These are phyloP conservation scores for Cladophialophora psammophila DNA, from an alignment of 2,329 filamentous ascomycete species.

Conservation along the genomic window DNA sequence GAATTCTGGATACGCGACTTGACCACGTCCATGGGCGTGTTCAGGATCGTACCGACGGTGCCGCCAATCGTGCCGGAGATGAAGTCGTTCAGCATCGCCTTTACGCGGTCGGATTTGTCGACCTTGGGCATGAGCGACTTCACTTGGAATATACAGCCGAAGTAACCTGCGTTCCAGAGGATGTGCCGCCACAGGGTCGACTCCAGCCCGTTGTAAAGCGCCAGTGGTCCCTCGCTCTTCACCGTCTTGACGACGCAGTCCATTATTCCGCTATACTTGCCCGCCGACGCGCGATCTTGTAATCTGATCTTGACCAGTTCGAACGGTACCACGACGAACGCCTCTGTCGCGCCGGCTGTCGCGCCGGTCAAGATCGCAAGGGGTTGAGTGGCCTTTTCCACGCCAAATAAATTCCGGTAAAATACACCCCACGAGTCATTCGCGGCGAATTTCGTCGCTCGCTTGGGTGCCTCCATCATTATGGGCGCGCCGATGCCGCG, in stretches of 20 bases:
- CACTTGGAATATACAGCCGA: conserved; percentile 98
- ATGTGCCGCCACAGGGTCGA: conserved; percentile 96
- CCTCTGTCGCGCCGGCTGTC: conserved; percentile 91
- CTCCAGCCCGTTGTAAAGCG: conserved; percentile 96
- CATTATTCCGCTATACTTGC: conserved; percentile 67
- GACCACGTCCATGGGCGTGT: conserved; percentile 96
- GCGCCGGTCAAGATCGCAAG: conserved; percentile 93
- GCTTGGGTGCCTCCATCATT: conserved; percentile 95
- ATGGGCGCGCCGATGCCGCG: conserved; percentile 95
- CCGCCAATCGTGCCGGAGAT: conserved; percentile 87
- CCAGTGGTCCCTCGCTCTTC: conserved; percentile 79
- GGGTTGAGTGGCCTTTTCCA: conserved; percentile 86
- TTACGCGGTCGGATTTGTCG: conserved; percentile 72
- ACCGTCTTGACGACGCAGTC: conserved; percentile 72
- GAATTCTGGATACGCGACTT: conserved; percentile 98
- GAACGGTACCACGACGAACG: conserved; percentile 97
- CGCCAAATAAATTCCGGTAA: conserved; percentile 86
- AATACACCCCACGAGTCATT: conserved; percentile 98
- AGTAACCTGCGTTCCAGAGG: conserved; percentile 94
- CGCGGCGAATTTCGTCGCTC: conserved; percentile 97
- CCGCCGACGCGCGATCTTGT: conserved; percentile 91
- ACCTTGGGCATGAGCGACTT: conserved; percentile 80
- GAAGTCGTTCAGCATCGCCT: conserved; percentile 86
- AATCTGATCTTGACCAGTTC: conserved; percentile 98
- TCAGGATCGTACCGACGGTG: conserved; percentile 87